Percentiles rank a stretch among this genome's conserved stretches.
phyloP scores from a whole-genome alignment of 495 filamentous ascomycete species.

The Lichina pygmaea region DNA sequence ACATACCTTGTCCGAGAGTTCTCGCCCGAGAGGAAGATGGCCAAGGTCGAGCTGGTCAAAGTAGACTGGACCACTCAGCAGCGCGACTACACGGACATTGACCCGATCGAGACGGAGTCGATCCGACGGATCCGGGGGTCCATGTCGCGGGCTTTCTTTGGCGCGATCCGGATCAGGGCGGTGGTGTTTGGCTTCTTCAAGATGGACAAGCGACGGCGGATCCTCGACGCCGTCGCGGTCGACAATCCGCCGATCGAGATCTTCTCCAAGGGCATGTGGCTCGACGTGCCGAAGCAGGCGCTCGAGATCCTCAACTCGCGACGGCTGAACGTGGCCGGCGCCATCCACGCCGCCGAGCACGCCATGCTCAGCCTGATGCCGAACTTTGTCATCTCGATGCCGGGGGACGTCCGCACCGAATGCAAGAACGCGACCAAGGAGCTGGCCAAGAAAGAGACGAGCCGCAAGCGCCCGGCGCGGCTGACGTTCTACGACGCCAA shows the following conservation, averaged over 20 bases:
- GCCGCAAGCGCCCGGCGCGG: constrained; percentile 63
- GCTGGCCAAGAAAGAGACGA: constrained; percentile 46
- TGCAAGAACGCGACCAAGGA: constrained; percentile 62
- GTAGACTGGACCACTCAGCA: constrained; percentile 92
- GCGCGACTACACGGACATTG: constrained; percentile 85
- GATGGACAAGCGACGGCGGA: constrained; percentile 48
- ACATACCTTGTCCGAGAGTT: constrained; percentile 84
- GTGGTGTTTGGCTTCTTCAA: constrained; percentile 95
- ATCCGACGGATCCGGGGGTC: constrained; percentile 38
- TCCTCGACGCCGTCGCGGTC: constrained; percentile 80
- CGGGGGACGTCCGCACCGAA: constrained; percentile 77
- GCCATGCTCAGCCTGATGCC: constrained; percentile 68
- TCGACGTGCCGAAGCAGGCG: constrained; percentile 59
- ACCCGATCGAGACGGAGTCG: constrained; percentile 68
- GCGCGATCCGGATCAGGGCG: constrained; percentile 54
- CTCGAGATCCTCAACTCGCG: constrained; percentile 50
- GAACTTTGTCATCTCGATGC: constrained; percentile 64
- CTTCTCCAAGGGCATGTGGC: constrained; percentile 79
- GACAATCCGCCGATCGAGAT: constrained; percentile 79
- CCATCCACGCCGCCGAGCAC: constrained; percentile 87
- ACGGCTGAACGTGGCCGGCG: constrained; percentile 57
- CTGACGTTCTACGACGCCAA: constrained; percentile 90
- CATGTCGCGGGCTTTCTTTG: constrained; percentile 46
- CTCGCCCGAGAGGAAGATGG: constrained; percentile 47
- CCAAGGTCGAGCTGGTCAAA: constrained; percentile 48